phyloP scores from a whole-genome alignment of 768 basidiomycete genomes.

The Chalciporus pseudorubinellus region DNA sequence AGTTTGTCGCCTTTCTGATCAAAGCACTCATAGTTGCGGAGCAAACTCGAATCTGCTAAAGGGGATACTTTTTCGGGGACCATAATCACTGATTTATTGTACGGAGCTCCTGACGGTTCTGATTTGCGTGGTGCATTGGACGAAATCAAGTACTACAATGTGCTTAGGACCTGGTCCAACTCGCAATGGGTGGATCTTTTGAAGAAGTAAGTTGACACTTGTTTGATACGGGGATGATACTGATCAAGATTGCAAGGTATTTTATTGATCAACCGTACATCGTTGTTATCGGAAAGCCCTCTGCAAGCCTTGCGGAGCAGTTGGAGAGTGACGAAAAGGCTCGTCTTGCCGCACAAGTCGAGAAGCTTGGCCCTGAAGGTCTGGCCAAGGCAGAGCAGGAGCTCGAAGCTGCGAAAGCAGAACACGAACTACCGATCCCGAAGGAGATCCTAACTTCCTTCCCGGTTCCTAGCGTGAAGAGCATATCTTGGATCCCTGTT shows the following conservation, averaged over 20 bases:
- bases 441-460: conserved; percentile 76
- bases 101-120: conserved; percentile 79
- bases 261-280: conserved; percentile 70
- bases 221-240: conserved; percentile 6
- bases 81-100: conserved; percentile 82
- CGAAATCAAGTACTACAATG: conserved; percentile 70
- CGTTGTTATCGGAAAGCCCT: conserved; percentile 86
- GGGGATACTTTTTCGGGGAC: conserved; percentile 75
- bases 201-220: conserved; percentile 53
- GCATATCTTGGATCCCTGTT: conserved; percentile 89
- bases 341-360: conserved; percentile 67
- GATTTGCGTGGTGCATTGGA: conserved; percentile 72
- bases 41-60: conserved; percentile 78
- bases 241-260: conserved; percentile 51
- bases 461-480: conserved; percentile 87
- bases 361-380: conserved; percentile 75
- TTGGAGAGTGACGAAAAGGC: conserved; percentile 80
- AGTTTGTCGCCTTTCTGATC: conserved; percentile 2
- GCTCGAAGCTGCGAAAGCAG: conserved; percentile 80
- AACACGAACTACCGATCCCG: conserved; percentile 84
- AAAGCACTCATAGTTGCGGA: conserved; percentile 59
- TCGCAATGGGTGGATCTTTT: conserved; percentile 77
- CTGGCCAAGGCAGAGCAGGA: conserved; percentile 64
- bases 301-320: conserved; percentile 74
- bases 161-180: conserved; percentile 68